Percentiles rank a stretch among this genome's conserved stretches.
These are phyloP conservation scores for Stephania japonica DNA, from an alignment of 164 flowering plant genomes.

Conservation along the genomic window DNA sequence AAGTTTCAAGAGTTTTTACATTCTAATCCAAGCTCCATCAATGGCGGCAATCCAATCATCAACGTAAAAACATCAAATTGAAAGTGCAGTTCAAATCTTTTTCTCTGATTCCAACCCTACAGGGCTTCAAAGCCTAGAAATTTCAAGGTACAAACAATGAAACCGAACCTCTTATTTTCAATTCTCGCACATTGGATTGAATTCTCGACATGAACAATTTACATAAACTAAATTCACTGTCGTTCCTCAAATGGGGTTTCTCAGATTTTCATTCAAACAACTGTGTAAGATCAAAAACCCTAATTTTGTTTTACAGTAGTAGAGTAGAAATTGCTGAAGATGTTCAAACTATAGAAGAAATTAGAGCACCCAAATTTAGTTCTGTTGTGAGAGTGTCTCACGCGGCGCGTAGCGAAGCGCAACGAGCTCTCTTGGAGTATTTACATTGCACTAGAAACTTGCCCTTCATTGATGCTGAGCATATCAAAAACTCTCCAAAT, in stretches of 20 bases:
- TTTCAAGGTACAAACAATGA: background rate
- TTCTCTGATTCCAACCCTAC: too few relatives aligned
- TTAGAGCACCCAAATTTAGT: background rate
- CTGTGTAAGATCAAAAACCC: slow-evolving; percentile 2
- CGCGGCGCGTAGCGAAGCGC: background rate
- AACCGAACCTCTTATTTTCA: background rate
- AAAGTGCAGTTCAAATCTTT: too few relatives aligned
- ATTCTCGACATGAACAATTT: slow-evolving; percentile 6
- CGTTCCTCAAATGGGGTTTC: slow-evolving; percentile 8
- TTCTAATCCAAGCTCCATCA: background rate
- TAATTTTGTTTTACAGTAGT: slow-evolving; percentile 3
- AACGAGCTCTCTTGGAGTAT: slow-evolving; percentile 44
- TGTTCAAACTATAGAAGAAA: background rate
- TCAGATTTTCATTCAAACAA: background rate
- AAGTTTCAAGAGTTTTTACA: background rate
- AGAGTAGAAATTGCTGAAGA: slow-evolving; percentile 1
- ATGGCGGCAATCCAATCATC: background rate
- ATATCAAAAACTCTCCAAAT: slow-evolving; percentile 52
- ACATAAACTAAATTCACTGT: background rate
- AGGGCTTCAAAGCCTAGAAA: background rate
- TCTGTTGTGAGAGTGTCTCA: background rate
- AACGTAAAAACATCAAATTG: too few relatives aligned
- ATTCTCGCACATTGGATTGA: background rate
- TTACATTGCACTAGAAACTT: slow-evolving; percentile 49
- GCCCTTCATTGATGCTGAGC: slow-evolving; percentile 45